Percentiles rank a stretch among this genome's conserved stretches.
Evolutionary conservation across 1,284 basidiomycete genomes (phyloP).

Genomic region (Cutaneotrichosporon dermatis): DNA sequence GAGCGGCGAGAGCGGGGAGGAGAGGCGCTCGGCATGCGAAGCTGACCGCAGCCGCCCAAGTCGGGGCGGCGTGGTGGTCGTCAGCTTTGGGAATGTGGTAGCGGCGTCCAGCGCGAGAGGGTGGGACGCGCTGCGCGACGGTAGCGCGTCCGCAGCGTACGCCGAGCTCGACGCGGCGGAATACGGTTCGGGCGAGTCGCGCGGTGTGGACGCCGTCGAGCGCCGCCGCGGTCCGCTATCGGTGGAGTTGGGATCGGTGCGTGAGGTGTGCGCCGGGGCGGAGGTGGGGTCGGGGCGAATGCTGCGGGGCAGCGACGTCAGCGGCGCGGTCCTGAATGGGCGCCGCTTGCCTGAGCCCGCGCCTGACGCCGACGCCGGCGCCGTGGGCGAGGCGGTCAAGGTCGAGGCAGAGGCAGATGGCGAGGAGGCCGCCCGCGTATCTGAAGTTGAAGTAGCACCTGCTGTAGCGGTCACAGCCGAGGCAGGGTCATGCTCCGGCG

Average conservation of each 20-base stretch:
- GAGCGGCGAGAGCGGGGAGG: neutral
- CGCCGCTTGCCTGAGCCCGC: neutral
- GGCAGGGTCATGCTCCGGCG: neutral
- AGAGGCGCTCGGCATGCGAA: neutral
- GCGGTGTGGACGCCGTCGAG: neutral
- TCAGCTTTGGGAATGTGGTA: neutral
- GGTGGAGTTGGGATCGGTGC: neutral
- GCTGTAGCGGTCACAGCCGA: too few species aligned
- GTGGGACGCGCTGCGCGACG: conserved; percentile 7
- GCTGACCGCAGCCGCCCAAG: neutral
- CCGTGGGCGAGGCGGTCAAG: too few species aligned
- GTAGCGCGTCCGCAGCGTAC: neutral
- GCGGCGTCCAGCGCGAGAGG: conserved; percentile 8
- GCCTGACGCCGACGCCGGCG: too few species aligned
- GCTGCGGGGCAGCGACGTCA: neutral
- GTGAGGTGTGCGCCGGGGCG: neutral
- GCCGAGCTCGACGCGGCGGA: neutral
- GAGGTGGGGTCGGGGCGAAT: neutral
- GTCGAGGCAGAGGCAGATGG: too few species aligned
- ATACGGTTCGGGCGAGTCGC: neutral
- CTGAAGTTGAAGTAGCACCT: too few species aligned
- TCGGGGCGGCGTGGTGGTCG: neutral
- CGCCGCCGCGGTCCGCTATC: neutral
- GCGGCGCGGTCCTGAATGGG: conserved; percentile 1
- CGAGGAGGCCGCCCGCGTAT: too few species aligned